phyloP scores from a whole-genome alignment of 2,329 filamentous ascomycete species.

The Arthrobotrys megalospora region DNA sequence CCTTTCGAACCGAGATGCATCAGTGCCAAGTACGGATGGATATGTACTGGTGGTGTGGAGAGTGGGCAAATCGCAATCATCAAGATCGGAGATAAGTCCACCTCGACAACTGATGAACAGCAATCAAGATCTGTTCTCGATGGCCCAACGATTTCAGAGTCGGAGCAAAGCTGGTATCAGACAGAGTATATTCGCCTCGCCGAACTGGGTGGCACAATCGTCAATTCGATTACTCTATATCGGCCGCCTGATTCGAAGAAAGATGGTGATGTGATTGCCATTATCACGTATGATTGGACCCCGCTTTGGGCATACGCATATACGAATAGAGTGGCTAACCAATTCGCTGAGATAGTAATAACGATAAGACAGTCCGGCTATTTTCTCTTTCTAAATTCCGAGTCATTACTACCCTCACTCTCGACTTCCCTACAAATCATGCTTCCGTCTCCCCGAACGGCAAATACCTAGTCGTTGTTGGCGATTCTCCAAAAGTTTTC shows the following conservation, averaged over 20 bases:
- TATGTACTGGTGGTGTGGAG: conserved; percentile 88
- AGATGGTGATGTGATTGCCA: conserved; percentile 73
- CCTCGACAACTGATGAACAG: conserved; percentile 2
- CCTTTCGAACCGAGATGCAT: conserved; percentile 85
- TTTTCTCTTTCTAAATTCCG: conserved; percentile 80
- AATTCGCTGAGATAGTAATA: conserved; percentile 78
- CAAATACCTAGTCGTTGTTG: conserved; percentile 82
- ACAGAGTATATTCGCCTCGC: conserved; percentile 59
- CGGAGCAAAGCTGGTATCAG: conserved; percentile 41
- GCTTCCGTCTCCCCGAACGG: conserved; percentile 94
- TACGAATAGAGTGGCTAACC: conserved; percentile 66
- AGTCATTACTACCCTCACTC: conserved; percentile 78
- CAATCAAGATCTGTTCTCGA: conserved; percentile 65
- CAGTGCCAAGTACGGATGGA: conserved; percentile 86
- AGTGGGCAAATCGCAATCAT: conserved; percentile 89
- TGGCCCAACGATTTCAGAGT: conserved; percentile 65
- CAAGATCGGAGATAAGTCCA: conserved; percentile 69
- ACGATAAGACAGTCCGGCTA: conserved; percentile 89
- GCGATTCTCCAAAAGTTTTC: conserved; percentile 88
- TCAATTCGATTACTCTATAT: conserved; percentile 78
- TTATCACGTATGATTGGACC: conserved; percentile 68
- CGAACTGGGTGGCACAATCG: conserved; percentile 75
- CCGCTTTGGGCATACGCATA: background rate
- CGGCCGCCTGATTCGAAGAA: conserved; percentile 69
- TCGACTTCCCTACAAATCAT: conserved; percentile 91